A percentile compares a stretch with the other conserved stretches of the same genome.
Conservation (phyloP, 2,329 filamentous ascomycete genomes). For the Chaetothyriales sp. region DNA sequence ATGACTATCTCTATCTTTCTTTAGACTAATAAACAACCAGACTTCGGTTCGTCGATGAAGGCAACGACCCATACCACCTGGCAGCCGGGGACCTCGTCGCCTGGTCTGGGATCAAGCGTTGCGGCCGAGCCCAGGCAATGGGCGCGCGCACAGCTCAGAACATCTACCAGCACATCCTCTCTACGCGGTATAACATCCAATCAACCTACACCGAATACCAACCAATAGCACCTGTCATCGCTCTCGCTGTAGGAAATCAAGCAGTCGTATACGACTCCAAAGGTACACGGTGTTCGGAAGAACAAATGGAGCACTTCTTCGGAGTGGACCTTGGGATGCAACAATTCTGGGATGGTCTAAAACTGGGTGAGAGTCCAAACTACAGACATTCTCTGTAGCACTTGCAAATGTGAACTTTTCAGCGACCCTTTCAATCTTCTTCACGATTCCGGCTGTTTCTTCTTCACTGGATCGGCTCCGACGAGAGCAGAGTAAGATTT, state of each 20-base stretch:
- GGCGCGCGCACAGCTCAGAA: slow-evolving; percentile 55
- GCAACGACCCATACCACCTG: slow-evolving; percentile 49
- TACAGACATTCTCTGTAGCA: background rate
- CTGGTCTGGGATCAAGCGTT: slow-evolving; percentile 71
- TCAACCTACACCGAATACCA: slow-evolving; percentile 38
- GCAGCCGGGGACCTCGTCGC: slow-evolving; percentile 55
- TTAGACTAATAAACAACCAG: slow-evolving; percentile 25
- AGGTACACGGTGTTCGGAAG: slow-evolving; percentile 47
- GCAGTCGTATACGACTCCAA: slow-evolving; percentile 50
- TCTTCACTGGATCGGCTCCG: too few relatives aligned
- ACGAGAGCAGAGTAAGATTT: too few relatives aligned
- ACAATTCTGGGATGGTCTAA: background rate
- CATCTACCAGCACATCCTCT: slow-evolving; percentile 49
- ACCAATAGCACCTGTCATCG: slow-evolving; percentile 52
- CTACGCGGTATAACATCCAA: slow-evolving; percentile 31
- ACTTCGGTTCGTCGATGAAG: slow-evolving; percentile 35
- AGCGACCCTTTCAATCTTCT: too few relatives aligned
- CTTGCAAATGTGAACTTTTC: too few relatives aligned
- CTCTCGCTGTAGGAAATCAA: slow-evolving; percentile 56
- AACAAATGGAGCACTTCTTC: slow-evolving; percentile 52
- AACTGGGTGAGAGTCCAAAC: background rate
- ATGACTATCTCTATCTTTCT: background rate
- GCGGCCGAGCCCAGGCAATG: slow-evolving; percentile 61
- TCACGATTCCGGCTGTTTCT: too few relatives aligned
- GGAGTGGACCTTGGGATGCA: slow-evolving; percentile 49